Conservation (phyloP, 495 filamentous ascomycete genomes). For the Penicillium steckii region DNA sequence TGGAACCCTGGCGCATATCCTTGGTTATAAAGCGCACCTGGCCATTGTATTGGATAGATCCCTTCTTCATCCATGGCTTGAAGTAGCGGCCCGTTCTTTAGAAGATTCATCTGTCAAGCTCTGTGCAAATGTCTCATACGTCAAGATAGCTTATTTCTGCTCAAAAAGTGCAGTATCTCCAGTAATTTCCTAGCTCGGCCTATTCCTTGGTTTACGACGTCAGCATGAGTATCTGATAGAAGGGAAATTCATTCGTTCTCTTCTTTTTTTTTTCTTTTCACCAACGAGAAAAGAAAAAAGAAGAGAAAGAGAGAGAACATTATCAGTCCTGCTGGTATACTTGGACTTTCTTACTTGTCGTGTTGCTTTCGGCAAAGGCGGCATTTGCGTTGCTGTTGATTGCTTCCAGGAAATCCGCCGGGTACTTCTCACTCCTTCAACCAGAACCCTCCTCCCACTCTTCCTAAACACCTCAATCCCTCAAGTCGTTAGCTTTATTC, state of each 20-base stretch:
- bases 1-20: slow-evolving; percentile 8
- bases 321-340: no score
- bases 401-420: no score
- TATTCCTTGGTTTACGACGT: no score
- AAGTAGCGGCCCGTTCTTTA: slow-evolving; percentile 3
- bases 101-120: slow-evolving; percentile 42
- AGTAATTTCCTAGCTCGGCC: no score
- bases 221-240: slow-evolving; percentile 32
- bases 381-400: background rate
- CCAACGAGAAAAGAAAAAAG: no score
- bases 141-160: slow-evolving; percentile 19
- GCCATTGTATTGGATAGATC: slow-evolving; percentile 4
- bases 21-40: background rate
- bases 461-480: background rate
- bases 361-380: background rate
- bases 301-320: no score
- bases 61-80: slow-evolving; percentile 1
- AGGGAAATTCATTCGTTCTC: no score
- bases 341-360: no score
- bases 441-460: background rate
- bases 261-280: background rate
- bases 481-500: background rate
- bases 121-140: slow-evolving; percentile 22
- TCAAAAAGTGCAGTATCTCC: no score
- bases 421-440: background rate